Base-by-base conservation (phyloP, 2,329 filamentous ascomycete genomes). In the Fusarium penzigii region DNA sequence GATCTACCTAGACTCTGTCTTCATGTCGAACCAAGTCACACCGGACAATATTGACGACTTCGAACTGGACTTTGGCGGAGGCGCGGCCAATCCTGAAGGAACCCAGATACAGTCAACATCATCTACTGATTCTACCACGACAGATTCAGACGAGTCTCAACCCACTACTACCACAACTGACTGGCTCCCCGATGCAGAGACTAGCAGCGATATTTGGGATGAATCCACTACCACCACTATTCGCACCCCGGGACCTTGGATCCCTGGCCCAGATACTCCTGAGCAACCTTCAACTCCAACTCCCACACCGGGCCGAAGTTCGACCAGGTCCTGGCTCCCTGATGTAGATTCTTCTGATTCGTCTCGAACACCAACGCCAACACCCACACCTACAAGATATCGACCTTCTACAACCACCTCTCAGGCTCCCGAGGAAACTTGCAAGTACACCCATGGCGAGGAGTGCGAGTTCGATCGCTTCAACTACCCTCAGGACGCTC, bases 1-100 rank as follows among this genome's bases (percentile, higher is more conserved):
- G 9, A 43, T 58, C 1, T 46, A 56, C 9, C n/a, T 58, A 1
- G 52, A 58, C 25, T 50, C 52, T 2, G 29, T 58, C 4, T 58
- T 58, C 6, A 7, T 58, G 2, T 58, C 48, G 2, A 58, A 58
- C 2, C 12, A 58, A 6, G 55, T 58, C 1, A 58, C 52, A 0
- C 41, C 52, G 4, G 41, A 49, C 3, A 56, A 47, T 1, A 58
- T 58, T 3, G 46, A 56, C 4, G 14, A 42, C 2, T 52, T 53
- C 9, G 25, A 46, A 5, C 39, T 58, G 2, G 14, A 48, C 3
- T 58, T 58, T 46, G 41, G 36, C 17, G 16, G 13, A 6, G 42
- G 48, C 6, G n/a, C 45, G 6, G 32, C 38, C 17, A 39, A 10
- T 36, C 34, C 39, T 2, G 46, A 36, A 4, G 45, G 2, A 12